Conservation (phyloP, 2,329 filamentous ascomycete genomes). For the Penicillium sp. region DNA sequence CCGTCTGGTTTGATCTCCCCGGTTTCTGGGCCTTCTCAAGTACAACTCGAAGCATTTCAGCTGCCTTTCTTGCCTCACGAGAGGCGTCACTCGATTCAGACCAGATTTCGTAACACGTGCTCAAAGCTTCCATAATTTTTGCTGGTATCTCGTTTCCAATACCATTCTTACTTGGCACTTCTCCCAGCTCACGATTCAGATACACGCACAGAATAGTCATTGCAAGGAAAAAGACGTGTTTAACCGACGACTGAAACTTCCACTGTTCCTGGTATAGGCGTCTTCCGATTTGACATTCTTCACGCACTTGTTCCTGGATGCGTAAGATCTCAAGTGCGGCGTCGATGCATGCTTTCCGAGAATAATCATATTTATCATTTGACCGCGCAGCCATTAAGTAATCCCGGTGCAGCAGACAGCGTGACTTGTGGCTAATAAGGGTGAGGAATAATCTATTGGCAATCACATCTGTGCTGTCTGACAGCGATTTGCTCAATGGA, state of each 20-base stretch:
- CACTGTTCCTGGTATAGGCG: constrained; percentile 9
- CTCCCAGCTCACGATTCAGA: background rate
- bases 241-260: constrained; percentile 7
- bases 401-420: constrained; percentile 10
- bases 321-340: constrained; percentile 9
- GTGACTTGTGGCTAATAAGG: constrained; percentile 7
- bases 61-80: constrained; percentile 6
- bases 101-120: constrained; percentile 7
- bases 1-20: background rate
- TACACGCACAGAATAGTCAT: constrained; percentile 12
- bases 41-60: constrained; percentile 8
- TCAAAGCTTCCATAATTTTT: constrained; percentile 3
- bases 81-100: background rate
- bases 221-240: constrained; percentile 9
- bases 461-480: constrained; percentile 7
- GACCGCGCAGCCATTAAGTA: constrained; percentile 1
- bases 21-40: constrained; percentile 4
- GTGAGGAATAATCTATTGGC: constrained; percentile 11
- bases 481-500: constrained; percentile 9
- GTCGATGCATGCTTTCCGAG: constrained; percentile 11
- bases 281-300: constrained; percentile 9
- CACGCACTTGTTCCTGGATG: constrained; percentile 5
- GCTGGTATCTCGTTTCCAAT: background rate
- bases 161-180: background rate
- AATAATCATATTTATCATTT: constrained; percentile 7